Conservation (phyloP, 805 yeast genomes). For the Kazachstania africana region DNA sequence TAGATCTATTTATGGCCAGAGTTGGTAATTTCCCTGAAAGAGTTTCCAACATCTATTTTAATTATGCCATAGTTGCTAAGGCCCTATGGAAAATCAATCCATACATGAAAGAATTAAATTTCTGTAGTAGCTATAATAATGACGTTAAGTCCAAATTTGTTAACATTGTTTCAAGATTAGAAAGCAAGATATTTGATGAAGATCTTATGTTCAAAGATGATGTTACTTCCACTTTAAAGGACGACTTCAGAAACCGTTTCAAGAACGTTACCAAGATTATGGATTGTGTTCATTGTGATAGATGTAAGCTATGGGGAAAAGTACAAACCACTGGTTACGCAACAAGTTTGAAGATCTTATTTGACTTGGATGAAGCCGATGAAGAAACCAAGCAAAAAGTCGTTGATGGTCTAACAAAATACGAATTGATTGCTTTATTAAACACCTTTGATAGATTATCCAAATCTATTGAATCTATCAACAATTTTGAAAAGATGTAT, state of each 20-base stretch:
- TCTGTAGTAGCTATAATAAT: conserved; percentile 35
- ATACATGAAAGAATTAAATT: conserved; percentile 38
- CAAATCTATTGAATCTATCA: conserved; percentile 68
- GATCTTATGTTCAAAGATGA: conserved; percentile 37
- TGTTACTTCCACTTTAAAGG: conserved; percentile 43
- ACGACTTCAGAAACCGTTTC: conserved; percentile 77
- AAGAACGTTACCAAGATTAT: conserved; percentile 81
- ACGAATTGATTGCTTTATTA: conserved; percentile 77
- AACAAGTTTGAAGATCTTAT: conserved; percentile 79
- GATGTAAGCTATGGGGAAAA: conserved; percentile 96
- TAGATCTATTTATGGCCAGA: conserved; percentile 70
- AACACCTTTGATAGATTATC: conserved; percentile 88
- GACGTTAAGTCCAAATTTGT: conserved; percentile 35
- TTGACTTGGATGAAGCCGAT: conserved; percentile 48
- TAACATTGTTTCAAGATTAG: conserved; percentile 27
- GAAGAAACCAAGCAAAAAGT: conserved; percentile 32
- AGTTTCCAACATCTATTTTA: conserved; percentile 78
- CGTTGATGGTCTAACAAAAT: conserved; percentile 50
- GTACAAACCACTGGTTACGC: conserved; percentile 95
- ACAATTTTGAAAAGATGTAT: conserved; percentile 53
- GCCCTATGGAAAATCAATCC: conserved; percentile 60
- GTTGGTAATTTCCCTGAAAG: conserved; percentile 89
- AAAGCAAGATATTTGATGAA: conserved; percentile 37
- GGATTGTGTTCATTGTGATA: conserved; percentile 97
- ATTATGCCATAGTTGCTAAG: conserved; percentile 77